phyloP scores from a whole-genome alignment of 2,329 filamentous ascomycete genomes.

The Hypoxylon sp. region DNA sequence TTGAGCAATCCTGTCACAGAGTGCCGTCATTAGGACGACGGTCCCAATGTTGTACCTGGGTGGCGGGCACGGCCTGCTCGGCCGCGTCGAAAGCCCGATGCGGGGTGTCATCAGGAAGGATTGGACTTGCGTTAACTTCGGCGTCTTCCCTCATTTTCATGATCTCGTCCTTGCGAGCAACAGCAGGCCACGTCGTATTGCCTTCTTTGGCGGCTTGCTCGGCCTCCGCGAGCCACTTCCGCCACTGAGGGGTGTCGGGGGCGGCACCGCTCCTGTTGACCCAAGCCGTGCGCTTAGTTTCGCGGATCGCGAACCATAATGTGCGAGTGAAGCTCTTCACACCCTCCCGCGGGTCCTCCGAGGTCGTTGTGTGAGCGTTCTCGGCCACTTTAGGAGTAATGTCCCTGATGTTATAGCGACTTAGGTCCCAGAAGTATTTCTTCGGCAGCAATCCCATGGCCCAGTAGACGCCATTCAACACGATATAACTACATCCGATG shows the following conservation, averaged over 20 bases:
- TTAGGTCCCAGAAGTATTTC: constrained; percentile 70
- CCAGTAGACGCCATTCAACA: constrained; percentile 74
- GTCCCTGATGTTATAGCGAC: constrained; percentile 62
- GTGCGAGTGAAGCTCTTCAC: constrained; percentile 68
- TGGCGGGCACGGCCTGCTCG: constrained; percentile 43
- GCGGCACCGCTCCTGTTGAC: constrained; percentile 66
- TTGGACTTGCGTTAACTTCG: constrained; percentile 16
- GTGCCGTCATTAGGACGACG: constrained; percentile 28
- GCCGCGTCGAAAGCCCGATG: constrained; percentile 37
- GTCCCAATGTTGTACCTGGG: constrained; percentile 40
- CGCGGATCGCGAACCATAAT: constrained; percentile 71
- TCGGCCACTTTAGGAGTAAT: constrained; percentile 59
- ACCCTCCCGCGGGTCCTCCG: constrained; percentile 58
- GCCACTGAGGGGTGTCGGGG: constrained; percentile 67
- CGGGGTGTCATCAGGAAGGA: constrained; percentile 3
- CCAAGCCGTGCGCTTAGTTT: constrained; percentile 68
- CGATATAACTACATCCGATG: constrained; percentile 70
- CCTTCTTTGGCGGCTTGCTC: constrained; percentile 56
- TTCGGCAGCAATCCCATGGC: constrained; percentile 65
- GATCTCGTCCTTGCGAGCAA: constrained; percentile 64
- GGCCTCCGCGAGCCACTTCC: constrained; percentile 67
- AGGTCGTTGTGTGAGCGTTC: constrained; percentile 55
- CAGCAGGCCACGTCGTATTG: constrained; percentile 62
- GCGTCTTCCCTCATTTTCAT: constrained; percentile 57
- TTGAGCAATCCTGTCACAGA: constrained; percentile 21